phyloP scores from a whole-genome alignment of 345 rosid genomes.

The Mallotus nudiflorus region DNA sequence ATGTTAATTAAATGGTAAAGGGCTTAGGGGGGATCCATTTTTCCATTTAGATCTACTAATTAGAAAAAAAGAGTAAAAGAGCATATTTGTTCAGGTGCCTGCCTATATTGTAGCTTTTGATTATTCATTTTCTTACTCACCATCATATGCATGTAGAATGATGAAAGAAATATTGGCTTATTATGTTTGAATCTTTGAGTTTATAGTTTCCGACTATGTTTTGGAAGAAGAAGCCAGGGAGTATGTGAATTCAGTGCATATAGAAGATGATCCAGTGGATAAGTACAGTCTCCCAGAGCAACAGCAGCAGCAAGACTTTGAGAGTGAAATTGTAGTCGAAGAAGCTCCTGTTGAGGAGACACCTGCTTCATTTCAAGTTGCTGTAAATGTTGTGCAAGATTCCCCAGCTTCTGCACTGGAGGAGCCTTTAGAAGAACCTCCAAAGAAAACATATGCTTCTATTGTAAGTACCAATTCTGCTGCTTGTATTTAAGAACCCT shows the following conservation, averaged over 20 bases:
- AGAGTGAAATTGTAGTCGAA: constrained; percentile 57
- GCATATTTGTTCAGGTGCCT: too few relatives aligned
- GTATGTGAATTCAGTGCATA: constrained; percentile 57
- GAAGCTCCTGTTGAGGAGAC: constrained; percentile 61
- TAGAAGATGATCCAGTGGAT: constrained; percentile 72
- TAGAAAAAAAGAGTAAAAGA: not conserved
- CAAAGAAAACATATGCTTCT: constrained; percentile 81
- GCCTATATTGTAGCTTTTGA: not conserved
- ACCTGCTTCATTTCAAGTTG: constrained; percentile 36
- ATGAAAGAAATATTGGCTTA: not conserved
- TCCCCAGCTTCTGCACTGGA: constrained; percentile 44
- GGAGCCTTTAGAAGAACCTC: constrained; percentile 65
- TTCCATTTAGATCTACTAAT: not conserved
- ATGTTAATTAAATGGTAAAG: not conserved
- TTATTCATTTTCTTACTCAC: too few relatives aligned
- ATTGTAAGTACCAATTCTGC: constrained; percentile 54
- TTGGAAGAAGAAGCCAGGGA: constrained; percentile 85
- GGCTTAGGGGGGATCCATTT: not conserved
- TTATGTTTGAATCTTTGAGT: constrained; percentile 20
- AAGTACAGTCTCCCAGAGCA: constrained; percentile 66
- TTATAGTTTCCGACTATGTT: constrained; percentile 61
- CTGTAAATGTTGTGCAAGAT: constrained; percentile 47
- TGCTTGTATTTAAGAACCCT: not conserved
- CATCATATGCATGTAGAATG: not conserved
- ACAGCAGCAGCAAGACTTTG: constrained; percentile 57